phyloP scores from a whole-genome alignment of 371 early-diverging fungal genomes.

The Nosema bombycis region DNA sequence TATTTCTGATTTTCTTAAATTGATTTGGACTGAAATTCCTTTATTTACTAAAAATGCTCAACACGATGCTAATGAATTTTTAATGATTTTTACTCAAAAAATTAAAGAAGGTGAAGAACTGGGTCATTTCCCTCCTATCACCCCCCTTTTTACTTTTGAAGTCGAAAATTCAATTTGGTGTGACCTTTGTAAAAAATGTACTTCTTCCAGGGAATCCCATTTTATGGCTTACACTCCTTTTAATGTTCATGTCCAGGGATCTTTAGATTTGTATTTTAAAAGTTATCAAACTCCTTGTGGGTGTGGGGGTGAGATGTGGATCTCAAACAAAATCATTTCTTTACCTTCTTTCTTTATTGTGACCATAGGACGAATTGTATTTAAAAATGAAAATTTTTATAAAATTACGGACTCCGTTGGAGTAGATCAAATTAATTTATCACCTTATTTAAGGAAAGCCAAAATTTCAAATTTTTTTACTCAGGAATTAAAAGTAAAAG shows the following conservation, averaged over 20 bases:
- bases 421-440: constrained; percentile 20
- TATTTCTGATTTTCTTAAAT: constrained; percentile 27
- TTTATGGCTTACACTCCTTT: constrained; percentile 18
- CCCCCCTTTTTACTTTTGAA: constrained; percentile 34
- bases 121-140: constrained; percentile 37
- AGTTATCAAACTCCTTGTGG: constrained; percentile 4
- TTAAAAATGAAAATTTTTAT: not conserved
- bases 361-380: constrained; percentile 17
- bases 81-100: constrained; percentile 33
- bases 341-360: constrained; percentile 30
- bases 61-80: constrained; percentile 62
- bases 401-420: constrained; percentile 20
- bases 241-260: constrained; percentile 20
- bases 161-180: constrained; percentile 28
- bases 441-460: not conserved
- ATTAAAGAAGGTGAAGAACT: constrained; percentile 45
- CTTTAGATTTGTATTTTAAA: constrained; percentile 35
- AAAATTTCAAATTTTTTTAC: not conserved
- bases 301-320: constrained; percentile 21
- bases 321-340: not conserved
- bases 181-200: constrained; percentile 25
- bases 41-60: constrained; percentile 53
- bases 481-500: not conserved
- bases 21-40: constrained; percentile 44
- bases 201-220: not conserved